Percentiles rank a stretch among this genome's conserved stretches.
Evolutionary conservation across 768 basidiomycete genomes (phyloP).

Genomic region (Leccinum fibrillosum): DNA sequence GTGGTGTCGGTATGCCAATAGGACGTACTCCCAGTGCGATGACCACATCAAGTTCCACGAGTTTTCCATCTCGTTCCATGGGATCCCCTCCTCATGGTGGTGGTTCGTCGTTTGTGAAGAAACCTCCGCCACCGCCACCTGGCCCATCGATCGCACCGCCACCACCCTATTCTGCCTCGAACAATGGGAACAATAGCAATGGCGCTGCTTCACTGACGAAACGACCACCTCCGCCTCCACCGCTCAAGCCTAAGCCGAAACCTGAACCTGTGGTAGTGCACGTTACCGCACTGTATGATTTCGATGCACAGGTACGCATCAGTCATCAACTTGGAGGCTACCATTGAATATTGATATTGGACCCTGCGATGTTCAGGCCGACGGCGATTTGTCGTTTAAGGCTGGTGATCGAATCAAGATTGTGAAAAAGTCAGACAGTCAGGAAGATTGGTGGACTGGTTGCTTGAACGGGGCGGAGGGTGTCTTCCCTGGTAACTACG

Average conservation of each 20-base stretch:
- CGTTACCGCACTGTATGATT: slow-evolving; percentile 94
- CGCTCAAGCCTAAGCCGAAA: slow-evolving; percentile 86
- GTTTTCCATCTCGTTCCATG: slow-evolving; percentile 23
- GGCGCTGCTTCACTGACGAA: slow-evolving; percentile 43
- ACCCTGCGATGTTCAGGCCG: slow-evolving; percentile 49
- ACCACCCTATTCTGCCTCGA: slow-evolving; percentile 31
- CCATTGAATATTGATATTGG: not conserved
- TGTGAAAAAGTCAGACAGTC: slow-evolving; percentile 72
- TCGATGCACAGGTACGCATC: slow-evolving; percentile 71
- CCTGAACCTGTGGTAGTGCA: slow-evolving; percentile 60
- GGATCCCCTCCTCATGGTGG: slow-evolving; percentile 21
- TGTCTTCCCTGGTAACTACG: slow-evolving; percentile 78
- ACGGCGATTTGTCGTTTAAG: slow-evolving; percentile 88
- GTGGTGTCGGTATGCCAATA: slow-evolving; percentile 33
- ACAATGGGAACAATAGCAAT: slow-evolving; percentile 16
- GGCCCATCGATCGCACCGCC: slow-evolving; percentile 41
- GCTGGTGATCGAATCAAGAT: slow-evolving; percentile 91
- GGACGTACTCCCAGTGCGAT: slow-evolving; percentile 28
- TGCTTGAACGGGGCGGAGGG: slow-evolving; percentile 77
- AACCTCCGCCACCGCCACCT: slow-evolving; percentile 37
- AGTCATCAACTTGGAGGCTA: not conserved
- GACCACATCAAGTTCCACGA: slow-evolving; percentile 27
- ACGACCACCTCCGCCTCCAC: slow-evolving; percentile 89
- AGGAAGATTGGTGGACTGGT: slow-evolving; percentile 99
- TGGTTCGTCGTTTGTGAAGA: slow-evolving; percentile 38